Percentiles rank a stretch among this genome's conserved stretches.
Conservation (phyloP, 1,284 basidiomycete genomes). For the Bondarzewia mesenterica region DNA sequence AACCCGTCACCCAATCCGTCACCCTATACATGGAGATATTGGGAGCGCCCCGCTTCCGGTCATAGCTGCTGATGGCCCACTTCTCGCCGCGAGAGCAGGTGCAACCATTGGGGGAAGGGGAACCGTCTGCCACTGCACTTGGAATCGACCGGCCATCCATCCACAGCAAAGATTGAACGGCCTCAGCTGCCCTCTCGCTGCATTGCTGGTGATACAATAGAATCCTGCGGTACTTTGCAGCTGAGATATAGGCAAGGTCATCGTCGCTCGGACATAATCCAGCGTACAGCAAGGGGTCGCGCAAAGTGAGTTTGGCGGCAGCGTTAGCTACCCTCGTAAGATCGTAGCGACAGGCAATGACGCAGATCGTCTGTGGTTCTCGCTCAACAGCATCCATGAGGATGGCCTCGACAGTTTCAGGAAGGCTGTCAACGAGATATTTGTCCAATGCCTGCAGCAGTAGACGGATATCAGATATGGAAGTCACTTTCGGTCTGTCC, state of each 20-base stretch:
- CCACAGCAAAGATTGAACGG: not conserved
- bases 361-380: conserved; percentile 1
- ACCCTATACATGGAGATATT: not conserved
- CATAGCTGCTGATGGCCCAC: not conserved
- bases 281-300: not conserved
- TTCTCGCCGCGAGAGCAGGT: not conserved
- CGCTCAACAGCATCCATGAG: not conserved
- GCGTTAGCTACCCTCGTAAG: not conserved
- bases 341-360: not conserved
- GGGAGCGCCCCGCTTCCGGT: not conserved
- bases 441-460: not conserved
- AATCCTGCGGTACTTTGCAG: conserved; percentile 1
- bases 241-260: not conserved
- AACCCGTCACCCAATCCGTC: not conserved
- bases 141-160: not conserved
- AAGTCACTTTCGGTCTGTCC: not conserved
- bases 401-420: not conserved
- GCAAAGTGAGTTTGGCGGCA: not conserved
- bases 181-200: not conserved
- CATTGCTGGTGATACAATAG: not conserved
- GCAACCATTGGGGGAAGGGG: not conserved
- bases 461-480: not conserved
- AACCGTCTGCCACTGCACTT: not conserved
- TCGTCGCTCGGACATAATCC: not conserved
- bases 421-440: not conserved